Base-by-base conservation (phyloP, 768 basidiomycete genomes). In the Lepiota subincarnata region DNA sequence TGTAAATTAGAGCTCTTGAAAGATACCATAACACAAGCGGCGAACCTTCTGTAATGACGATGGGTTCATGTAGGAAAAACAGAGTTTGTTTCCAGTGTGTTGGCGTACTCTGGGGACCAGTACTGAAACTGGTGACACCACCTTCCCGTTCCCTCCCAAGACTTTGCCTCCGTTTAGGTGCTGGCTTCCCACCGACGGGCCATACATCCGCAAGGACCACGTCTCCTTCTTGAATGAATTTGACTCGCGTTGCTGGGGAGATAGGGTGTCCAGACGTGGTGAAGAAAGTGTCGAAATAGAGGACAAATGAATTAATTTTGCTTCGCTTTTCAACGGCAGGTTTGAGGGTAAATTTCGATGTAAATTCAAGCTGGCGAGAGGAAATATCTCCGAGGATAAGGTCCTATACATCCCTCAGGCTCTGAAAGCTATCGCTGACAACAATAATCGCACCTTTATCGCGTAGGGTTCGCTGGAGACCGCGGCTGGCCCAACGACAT, bases 81-180 rank as follows among this genome's bases (percentile, higher is more conserved):
- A 92, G 61, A 0, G 96, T 93, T 65, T 99, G 96, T 66, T 93
- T 94, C 96, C 96, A 98, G 66, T 99, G 96, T 22, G 95, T 98
- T 8, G 91, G 83, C 19, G 82, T 81, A 53, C 90, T 94, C 60
- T 72, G 72, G 8, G 96, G 94, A 0, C 96, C 92, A 0, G 96
- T 98, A 60, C 91, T 95, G 69, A 99, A 91, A 66, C 88, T 91
- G 5, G 78, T 81, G 6, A 83, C 72, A 3, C 31, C 31, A 3
- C 35, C 73, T 53, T 76, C 75, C 55, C 73, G 76, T 47, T 68
- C 72, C 3, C 68, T 69, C n/a, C 78, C 74, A 5, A 74, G 59
- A 64, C 86, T 87, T 55, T 79, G 77, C 26, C 87, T 72, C 24
- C 88, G 73, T 53, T 81, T 74, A 0, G 79, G 73, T 2, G 81